Evolutionary conservation across 345 rosid species (phyloP).

Genomic region (Sonneratia caseolaris): DNA sequence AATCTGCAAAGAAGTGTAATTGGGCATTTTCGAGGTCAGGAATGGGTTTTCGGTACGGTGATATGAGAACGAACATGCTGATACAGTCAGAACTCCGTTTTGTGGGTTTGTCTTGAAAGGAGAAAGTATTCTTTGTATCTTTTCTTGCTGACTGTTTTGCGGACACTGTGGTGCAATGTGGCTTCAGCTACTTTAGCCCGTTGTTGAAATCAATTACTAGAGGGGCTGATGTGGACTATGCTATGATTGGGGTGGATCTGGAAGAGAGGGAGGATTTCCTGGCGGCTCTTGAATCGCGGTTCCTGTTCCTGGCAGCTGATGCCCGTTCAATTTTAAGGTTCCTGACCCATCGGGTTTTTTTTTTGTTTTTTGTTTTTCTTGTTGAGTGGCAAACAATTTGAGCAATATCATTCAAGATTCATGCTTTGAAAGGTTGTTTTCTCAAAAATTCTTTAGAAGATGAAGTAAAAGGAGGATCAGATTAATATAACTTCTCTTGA

Average conservation of each 20-base stretch:
- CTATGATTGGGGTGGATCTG: slow-evolving; percentile 54
- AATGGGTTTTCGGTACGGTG: background rate
- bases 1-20: background rate
- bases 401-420: background rate
- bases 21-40: background rate
- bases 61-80: background rate
- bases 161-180: slow-evolving; percentile 8
- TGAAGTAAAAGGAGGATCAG: background rate
- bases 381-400: background rate
- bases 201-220: slow-evolving; percentile 56
- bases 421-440: background rate
- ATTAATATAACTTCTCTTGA: slow-evolving; percentile 6
- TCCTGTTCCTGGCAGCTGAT: slow-evolving; percentile 90
- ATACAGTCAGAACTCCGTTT: background rate
- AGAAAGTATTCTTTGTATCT: background rate
- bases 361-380: background rate
- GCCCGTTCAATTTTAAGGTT: slow-evolving; percentile 84
- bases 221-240: slow-evolving; percentile 40
- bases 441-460: background rate
- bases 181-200: slow-evolving; percentile 83
- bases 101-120: background rate
- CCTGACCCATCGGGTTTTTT: background rate
- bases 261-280: slow-evolving; percentile 57
- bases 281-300: slow-evolving; percentile 64
- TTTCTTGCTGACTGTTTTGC: background rate